Base-by-base conservation (phyloP, 2,329 filamentous ascomycete species). In the Neobulgaria alba region DNA sequence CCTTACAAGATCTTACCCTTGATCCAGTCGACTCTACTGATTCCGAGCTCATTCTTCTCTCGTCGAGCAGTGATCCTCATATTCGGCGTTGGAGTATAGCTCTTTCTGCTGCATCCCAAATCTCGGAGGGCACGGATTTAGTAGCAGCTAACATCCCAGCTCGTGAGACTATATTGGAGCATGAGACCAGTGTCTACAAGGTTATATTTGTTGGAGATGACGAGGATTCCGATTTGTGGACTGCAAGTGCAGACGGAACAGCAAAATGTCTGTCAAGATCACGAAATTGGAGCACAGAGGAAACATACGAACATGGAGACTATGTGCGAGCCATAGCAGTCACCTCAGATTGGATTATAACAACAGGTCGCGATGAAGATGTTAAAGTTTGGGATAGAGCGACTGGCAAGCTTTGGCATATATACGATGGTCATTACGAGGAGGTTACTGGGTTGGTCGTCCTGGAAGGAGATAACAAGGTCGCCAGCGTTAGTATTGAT, bases 131-230 rank as follows among this genome's bases (percentile, higher is more conserved):
- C 62, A 20, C 64, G 62, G 43, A 35, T 17, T 21, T 36, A 7
- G 7, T 44, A 16, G 18, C 36, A 9, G 36, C 48, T 19, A 29
- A 54, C 29, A 55, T 57, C n/a, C 38, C 46, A 57, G 60, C 64
- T 43, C 69, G 63, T 44, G 70, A 64, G 50, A 71, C 62, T 56
- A 79, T 95, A 37, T 64, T 82, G 34, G 82, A 82, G 47, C 92
- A 98, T 61, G 87, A 95, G 52, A 98, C 92, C 1, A 92, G 84
- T 50, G 79, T 98, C 8, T 93, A 95, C 63, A 79, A 75, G 49
- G 65, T 96, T 10, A 67, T 75, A 15, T 94, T 94, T 53, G 82
- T 88, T 49, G 75, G 78, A 34, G 57, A 61, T 12, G 65, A 68
- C 4, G 66, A 64, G 23, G 76, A 78, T 5, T 72, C 75, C 10